Conservation (phyloP, 2,329 filamentous ascomycete genomes). For the Trichoderma koningiopsis region DNA sequence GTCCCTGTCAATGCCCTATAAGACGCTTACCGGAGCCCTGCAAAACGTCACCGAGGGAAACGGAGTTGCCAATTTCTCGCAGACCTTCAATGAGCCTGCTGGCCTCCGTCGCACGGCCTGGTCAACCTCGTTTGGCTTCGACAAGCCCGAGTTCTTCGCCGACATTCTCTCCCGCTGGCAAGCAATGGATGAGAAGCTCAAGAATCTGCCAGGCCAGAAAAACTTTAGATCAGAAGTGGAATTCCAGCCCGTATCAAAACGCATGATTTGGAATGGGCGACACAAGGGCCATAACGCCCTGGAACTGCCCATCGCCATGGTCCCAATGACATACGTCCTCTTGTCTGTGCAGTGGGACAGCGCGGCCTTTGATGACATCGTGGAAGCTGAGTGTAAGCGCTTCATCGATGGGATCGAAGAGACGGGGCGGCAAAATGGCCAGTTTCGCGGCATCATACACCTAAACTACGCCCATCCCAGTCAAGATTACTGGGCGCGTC, state of each 20-base stretch:
- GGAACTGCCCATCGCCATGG: slow-evolving; percentile 41
- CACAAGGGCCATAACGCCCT: slow-evolving; percentile 46
- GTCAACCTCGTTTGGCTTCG: slow-evolving; percentile 34
- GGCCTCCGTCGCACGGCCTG: slow-evolving; percentile 37
- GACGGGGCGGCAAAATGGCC: slow-evolving; percentile 35
- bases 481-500: slow-evolving; percentile 44
- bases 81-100: slow-evolving; percentile 31
- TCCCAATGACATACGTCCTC: slow-evolving; percentile 40
- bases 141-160: slow-evolving; percentile 32
- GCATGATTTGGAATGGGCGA: slow-evolving; percentile 37
- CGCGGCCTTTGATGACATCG: slow-evolving; percentile 35
- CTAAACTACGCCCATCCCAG: slow-evolving; percentile 40
- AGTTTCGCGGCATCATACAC: slow-evolving; percentile 41
- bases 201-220: slow-evolving; percentile 17
- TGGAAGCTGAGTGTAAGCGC: slow-evolving; percentile 31
- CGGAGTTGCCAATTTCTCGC: slow-evolving; percentile 33
- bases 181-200: slow-evolving; percentile 26
- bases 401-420: slow-evolving; percentile 31
- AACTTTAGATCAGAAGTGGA: slow-evolving; percentile 32
- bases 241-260: slow-evolving; percentile 45
- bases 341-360: slow-evolving; percentile 33
- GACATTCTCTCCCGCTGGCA: slow-evolving; percentile 36
- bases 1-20: slow-evolving; percentile 32
- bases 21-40: slow-evolving; percentile 30
- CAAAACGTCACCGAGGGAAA: slow-evolving; percentile 29